Base-by-base conservation (phyloP, 163 green algal genomes). In the Chlamydomonas reinhardtii region DNA sequence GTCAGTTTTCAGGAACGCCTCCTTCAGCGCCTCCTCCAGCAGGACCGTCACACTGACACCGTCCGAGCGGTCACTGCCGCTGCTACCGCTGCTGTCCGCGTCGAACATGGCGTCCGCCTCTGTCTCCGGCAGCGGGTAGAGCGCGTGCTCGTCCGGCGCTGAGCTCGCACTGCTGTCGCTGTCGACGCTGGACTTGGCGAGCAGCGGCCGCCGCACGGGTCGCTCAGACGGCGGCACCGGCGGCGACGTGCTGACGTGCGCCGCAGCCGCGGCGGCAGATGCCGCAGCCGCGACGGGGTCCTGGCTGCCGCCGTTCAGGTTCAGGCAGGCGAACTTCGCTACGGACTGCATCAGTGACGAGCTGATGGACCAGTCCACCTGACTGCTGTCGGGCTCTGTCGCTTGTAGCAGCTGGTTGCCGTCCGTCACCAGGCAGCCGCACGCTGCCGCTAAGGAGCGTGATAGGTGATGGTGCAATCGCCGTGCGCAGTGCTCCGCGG, bases 381-480 rank as follows among this genome's bases (percentile, higher is more conserved):
- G 69, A 54, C 80, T 86, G 54, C 29, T 64, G 35, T 79, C 80
- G 5, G 56, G 5, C 68, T 86, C 80, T 0, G 80, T 59, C 25
- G 56, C 80, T 59, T 86, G 80, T 35, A 86, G 15, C 35, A 86
- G 70, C 70, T 86, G 80, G 56, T 86, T 87, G n/a, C 82, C 72
- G 59, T 87, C 82, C 19, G 61, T 39, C 29, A 87, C 64, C 14
- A 71, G 32, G 39, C 52, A 61, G 24, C 56, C 84, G 74, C 86
- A 90, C 31, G 69, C 73, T 3, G 52, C 77, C 34, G 90, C 80
- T 64, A 97, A 75, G 0, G 94, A 93, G 43, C 94, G 91, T 2
- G 90, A 91, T 54, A 98, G 89, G 22, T 96, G 94, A 83, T 97
- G 90, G 80, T 99, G 96, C 76, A 98, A 91, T 24, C 94, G 95